Percentiles rank a stretch among this genome's conserved stretches.
phyloP scores from a whole-genome alignment of 495 filamentous ascomycete species.

The Corynascus novoguineensis region DNA sequence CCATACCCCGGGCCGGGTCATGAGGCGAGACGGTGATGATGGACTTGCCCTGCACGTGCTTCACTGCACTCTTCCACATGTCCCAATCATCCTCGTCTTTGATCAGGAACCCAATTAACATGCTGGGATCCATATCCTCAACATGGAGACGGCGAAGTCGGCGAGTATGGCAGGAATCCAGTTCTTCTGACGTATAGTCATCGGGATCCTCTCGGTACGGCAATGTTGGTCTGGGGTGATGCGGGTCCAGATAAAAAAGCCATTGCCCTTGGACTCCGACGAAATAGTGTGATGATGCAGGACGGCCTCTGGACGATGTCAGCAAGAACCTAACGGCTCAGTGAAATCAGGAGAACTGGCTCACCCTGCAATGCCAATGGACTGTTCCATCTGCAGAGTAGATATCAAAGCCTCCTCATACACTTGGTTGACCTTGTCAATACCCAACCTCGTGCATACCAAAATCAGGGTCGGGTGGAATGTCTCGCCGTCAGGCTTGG shows the following conservation, averaged over 20 bases:
- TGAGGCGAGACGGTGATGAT: conserved; percentile 75
- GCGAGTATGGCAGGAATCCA: conserved; percentile 81
- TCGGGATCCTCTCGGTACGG: conserved; percentile 47
- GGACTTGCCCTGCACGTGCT: conserved; percentile 66
- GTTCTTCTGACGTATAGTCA: conserved; percentile 61
- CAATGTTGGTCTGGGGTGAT: conserved; percentile 66
- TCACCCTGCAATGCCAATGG: conserved; percentile 93
- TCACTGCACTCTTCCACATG: conserved; percentile 66
- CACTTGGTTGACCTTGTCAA: conserved; percentile 85
- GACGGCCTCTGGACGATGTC: conserved; percentile 62
- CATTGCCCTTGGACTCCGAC: conserved; percentile 83
- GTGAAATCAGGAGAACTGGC: conserved; percentile 15
- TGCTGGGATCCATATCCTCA: conserved; percentile 95
- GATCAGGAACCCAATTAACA: conserved; percentile 96
- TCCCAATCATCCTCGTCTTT: conserved; percentile 75
- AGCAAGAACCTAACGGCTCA: conserved; percentile 3
- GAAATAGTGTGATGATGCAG: conserved; percentile 94
- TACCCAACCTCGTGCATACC: conserved; percentile 80
- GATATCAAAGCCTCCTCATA: conserved; percentile 88
- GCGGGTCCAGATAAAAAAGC: conserved; percentile 95
- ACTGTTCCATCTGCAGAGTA: conserved; percentile 76
- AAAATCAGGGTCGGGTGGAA: conserved; percentile 86
- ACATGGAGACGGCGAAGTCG: conserved; percentile 76
- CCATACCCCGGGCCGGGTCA: conserved; percentile 53
- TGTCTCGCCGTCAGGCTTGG: conserved; percentile 53